Percentiles rank a stretch among this genome's conserved stretches.
Conservation (phyloP, 495 filamentous ascomycete genomes). For the Penicillium pancosmium region DNA sequence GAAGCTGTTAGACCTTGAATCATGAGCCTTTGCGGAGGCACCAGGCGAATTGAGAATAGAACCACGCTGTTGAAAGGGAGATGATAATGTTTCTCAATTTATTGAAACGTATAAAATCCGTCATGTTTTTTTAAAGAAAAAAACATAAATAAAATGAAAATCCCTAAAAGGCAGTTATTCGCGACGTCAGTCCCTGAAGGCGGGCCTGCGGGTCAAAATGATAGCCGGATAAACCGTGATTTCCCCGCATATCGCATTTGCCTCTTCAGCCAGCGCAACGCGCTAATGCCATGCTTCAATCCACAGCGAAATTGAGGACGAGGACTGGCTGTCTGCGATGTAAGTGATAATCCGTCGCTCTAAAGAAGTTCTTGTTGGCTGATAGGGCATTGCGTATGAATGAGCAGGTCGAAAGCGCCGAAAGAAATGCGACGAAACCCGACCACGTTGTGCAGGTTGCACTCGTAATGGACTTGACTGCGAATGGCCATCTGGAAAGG, state of each 20-base stretch:
- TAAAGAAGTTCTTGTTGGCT: neutral
- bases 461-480: conserved; percentile 13
- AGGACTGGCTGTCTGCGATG: conserved; percentile 18
- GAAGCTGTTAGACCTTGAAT: conserved; percentile 8
- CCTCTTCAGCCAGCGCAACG: neutral
- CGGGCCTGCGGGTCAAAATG: neutral
- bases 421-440: conserved; percentile 23
- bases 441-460: conserved; percentile 15
- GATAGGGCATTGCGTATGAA: neutral
- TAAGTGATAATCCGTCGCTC: neutral
- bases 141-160: too few relatives aligned
- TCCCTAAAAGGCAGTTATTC: neutral
- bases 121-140: too few relatives aligned
- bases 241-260: conserved; percentile 1
- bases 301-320: conserved; percentile 14
- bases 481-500: conserved; percentile 12
- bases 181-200: neutral
- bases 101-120: too few relatives aligned
- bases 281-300: conserved; percentile 2
- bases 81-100: too few relatives aligned
- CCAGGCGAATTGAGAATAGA: too few relatives aligned
- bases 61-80: too few relatives aligned
- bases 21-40: neutral
- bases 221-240: neutral
- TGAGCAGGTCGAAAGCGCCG: conserved; percentile 17